Conservation (phyloP, 2,329 filamentous ascomycete genomes). For the Colletotrichum sp. region DNA sequence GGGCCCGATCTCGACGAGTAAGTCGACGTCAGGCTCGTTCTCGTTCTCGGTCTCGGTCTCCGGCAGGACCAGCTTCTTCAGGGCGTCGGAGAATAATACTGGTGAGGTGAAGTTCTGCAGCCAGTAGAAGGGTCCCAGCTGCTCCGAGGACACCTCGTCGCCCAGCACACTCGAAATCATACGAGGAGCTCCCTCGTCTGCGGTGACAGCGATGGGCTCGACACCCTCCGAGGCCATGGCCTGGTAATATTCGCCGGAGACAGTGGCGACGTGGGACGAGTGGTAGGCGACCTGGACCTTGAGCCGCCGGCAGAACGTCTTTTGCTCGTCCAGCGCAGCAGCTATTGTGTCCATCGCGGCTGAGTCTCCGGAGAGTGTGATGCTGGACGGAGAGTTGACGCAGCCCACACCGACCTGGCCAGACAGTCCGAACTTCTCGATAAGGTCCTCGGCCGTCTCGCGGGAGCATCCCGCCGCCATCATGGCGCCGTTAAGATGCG, state of each 20-base stretch:
- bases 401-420: constrained; percentile 17
- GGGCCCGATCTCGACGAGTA: constrained; percentile 33
- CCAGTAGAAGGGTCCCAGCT: constrained; percentile 12
- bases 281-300: constrained; percentile 25
- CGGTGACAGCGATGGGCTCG: background rate
- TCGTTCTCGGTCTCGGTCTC: background rate
- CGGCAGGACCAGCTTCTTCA: constrained; percentile 35
- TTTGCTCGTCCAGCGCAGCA: constrained; percentile 36
- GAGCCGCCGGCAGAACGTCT: constrained; percentile 35
- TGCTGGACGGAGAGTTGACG: constrained; percentile 27
- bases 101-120: constrained; percentile 15
- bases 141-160: background rate
- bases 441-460: background rate
- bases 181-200: background rate
- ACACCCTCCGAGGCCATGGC: background rate
- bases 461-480: background rate
- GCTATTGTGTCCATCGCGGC: constrained; percentile 22
- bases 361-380: constrained; percentile 22
- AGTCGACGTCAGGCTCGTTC: constrained; percentile 11
- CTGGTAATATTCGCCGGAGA: background rate
- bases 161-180: background rate
- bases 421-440: background rate
- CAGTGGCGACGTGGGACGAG: constrained; percentile 22
- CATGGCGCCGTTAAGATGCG: background rate
- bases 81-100: constrained; percentile 28